Evolutionary conservation across 1,284 basidiomycete species (phyloP), one percentile per base, ranked within the genome.

Genomic region (Rugosomyces carneus): DNA sequence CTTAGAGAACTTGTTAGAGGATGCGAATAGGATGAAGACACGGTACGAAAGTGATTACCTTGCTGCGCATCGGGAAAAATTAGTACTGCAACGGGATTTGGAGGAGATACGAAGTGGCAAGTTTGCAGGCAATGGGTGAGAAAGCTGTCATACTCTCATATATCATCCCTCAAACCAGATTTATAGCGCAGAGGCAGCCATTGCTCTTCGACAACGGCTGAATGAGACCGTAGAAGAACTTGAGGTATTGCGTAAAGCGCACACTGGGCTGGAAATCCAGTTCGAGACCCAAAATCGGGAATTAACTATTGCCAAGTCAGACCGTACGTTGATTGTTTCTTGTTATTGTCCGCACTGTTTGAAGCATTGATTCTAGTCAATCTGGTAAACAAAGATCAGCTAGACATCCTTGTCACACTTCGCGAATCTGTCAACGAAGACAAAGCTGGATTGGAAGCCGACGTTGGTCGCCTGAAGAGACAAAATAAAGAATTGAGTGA

Each of bases 41-140:
- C 75, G 90, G 21, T 97, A 97, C 58, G 93, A 97, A 65, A 70
- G 73, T 10, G 93, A 97, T 61, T 96, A 94, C 61, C 71, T 97
- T 8, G 75, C 80, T 2, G 85, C 87, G 20, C 91, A 94, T 63
- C 74, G 90, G 20, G 86, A 89, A 64, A 88, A 86, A 61, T 73
- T 96, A 19, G 74, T 89, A 2, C 63, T 95, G 21, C 83, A 90
- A 60, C 81, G 82, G 40, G 78, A 92, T 59, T 67, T 97, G 52
- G 93, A 98, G 57, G 86, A 92, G 60, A 93, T 97, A 54, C 72
- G 89, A 39, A 88, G 80, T 51, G 93, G 92, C 19, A 91, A 86
- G 65, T 76, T 81, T 1, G 68, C 82, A 48, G 89, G 89, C 44
- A 86, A 93, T 62, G 88, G 86, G 89, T 91, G 57, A 44, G 76